phyloP scores from a whole-genome alignment of 1,284 basidiomycete species.

The Apiotrichum porosum region DNA sequence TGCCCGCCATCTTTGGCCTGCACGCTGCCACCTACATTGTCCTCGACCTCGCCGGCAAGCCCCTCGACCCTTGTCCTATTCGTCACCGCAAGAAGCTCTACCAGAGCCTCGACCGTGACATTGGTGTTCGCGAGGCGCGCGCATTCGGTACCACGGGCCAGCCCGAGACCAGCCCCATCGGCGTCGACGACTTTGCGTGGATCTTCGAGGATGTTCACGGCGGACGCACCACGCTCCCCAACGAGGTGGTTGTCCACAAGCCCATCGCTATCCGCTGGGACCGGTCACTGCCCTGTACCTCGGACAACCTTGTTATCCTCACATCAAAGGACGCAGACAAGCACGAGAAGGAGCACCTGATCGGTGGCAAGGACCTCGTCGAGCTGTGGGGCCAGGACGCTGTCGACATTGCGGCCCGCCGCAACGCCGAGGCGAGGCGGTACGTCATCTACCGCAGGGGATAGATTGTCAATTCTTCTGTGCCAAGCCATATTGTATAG shows the following conservation, averaged over 20 bases:
- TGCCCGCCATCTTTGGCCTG: conserved; percentile 84
- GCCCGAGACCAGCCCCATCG: conserved; percentile 49
- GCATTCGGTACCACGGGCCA: conserved; percentile 55
- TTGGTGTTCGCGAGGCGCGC: conserved; percentile 60
- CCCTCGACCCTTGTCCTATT: conserved; percentile 77
- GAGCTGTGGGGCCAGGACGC: conserved; percentile 65
- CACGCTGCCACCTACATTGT: conserved; percentile 80
- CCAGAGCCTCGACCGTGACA: conserved; percentile 68
- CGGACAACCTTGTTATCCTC: conserved; percentile 77
- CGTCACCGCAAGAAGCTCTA: conserved; percentile 80
- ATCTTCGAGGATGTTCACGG: conserved; percentile 82
- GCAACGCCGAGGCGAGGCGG: conserved; percentile 55
- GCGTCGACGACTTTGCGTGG: conserved; percentile 72
- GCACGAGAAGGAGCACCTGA: conserved; percentile 58
- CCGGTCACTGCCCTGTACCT: conserved; percentile 56
- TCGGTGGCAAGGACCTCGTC: conserved; percentile 49
- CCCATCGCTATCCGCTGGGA: conserved; percentile 66
- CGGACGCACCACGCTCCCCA: conserved; percentile 72
- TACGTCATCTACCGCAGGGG: conserved; percentile 33
- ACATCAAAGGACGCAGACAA: conserved; percentile 66
- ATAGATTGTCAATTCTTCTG: conserved; percentile 4
- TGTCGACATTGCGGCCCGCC: conserved; percentile 53
- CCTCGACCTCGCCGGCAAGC: conserved; percentile 74
- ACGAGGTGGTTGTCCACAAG: conserved; percentile 61
- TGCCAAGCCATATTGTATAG: too few relatives aligned